Evolutionary conservation across 208 protist species (phyloP).

Genomic region (Blechomonas ayalai): DNA sequence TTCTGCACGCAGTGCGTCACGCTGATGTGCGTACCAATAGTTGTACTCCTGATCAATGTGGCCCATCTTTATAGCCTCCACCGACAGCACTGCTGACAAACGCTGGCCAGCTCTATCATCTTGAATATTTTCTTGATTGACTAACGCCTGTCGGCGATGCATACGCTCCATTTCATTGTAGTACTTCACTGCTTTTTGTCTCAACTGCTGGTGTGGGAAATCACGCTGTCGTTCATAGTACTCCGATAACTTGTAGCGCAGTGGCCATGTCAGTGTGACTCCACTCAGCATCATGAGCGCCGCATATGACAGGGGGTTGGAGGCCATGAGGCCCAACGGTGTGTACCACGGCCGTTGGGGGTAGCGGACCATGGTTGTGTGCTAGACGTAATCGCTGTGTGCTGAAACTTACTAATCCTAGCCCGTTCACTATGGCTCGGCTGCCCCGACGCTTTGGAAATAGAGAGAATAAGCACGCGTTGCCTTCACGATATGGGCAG

Average conservation of each 20-base stretch:
- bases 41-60: constrained; percentile 69
- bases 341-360: constrained; percentile 77
- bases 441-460: too few relatives aligned
- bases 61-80: constrained; percentile 46
- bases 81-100: constrained; percentile 28
- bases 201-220: constrained; percentile 62
- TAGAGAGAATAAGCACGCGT: too few relatives aligned
- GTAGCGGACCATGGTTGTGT: constrained; percentile 83
- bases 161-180: constrained; percentile 86
- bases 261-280: constrained; percentile 34
- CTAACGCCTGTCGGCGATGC: constrained; percentile 75
- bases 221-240: constrained; percentile 84
- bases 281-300: constrained; percentile 28
- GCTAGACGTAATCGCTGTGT: too few relatives aligned
- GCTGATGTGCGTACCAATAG: constrained; percentile 84
- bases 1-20: constrained; percentile 76
- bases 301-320: constrained; percentile 46
- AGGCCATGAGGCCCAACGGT: constrained; percentile 82
- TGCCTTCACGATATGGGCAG: too few relatives aligned
- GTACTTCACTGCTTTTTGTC: constrained; percentile 72
- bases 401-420: too few relatives aligned
- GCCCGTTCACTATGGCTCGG: background rate
- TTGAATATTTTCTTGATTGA: constrained; percentile 65
- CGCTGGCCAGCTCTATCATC: constrained; percentile 64
- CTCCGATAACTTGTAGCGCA: constrained; percentile 77